Base-by-base conservation (phyloP, 2,329 filamentous ascomycete species). In the Macrophomina pseudophaseolina region DNA sequence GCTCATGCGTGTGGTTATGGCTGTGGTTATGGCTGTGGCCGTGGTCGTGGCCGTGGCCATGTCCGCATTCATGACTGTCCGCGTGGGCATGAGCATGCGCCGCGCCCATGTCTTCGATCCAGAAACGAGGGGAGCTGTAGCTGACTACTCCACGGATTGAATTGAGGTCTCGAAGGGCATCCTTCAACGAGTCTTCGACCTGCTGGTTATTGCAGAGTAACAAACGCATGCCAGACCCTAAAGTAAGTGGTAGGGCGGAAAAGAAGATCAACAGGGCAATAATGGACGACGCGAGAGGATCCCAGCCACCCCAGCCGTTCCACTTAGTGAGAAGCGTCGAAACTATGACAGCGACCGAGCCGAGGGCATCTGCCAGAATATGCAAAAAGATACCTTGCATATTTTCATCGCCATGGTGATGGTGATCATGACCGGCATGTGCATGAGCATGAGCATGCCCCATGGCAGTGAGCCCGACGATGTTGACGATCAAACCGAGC, bases 321-420 rank as follows among this genome's bases (percentile, higher is more conserved):
- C 92, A 89, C 74, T 96, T 90, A 0, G 96, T 97, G 28, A 98
- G 83, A 0, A 92, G 82, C 0, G 95, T 99, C 7, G 93, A 97
- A 40, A 93, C 88, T 69, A 99, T 97, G 56, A 99, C 95, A 0
- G 95, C 95, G 1, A 94, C 91, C 65, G 94, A 97, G 32, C 95
- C 95, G 35, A 98, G 88, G 0, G 95, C 97, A 76, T 99, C 95
- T 5, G 95, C 95, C 33, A 98, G 85, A 60, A 99, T 92, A 74
- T 99, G 95, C 23, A 99, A 83, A 79, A 97, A 99, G 71, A 99
- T 98, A 12, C 95, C 95, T 72, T 95, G 88, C 94, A 99, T 97
- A 75, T 99, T 99, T 73, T 99, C 95, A 77, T 97, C 97, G 69
- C 93, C 91, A 73, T 94, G 91, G 52, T 75, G 74, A 52, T 80